Conservation (phyloP, 1,139 yeast genomes). For the Candida sanyaensis region DNA sequence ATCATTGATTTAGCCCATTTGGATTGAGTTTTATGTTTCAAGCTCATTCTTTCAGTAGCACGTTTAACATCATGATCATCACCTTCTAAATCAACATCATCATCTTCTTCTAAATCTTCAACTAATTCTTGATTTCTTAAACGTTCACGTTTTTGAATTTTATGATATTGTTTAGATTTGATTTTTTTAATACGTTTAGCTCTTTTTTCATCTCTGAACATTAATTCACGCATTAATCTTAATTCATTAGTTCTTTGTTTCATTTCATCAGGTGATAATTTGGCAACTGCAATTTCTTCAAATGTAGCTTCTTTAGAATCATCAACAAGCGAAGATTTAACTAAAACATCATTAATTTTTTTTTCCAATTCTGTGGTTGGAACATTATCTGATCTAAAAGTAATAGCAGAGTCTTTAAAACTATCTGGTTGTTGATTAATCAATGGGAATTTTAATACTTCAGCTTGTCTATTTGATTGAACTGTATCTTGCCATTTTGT, state of each 20-base stretch:
- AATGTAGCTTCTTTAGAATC: slow-evolving; percentile 78
- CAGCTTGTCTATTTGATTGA: slow-evolving; percentile 77
- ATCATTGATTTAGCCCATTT: slow-evolving; percentile 93
- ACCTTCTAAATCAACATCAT: slow-evolving; percentile 31
- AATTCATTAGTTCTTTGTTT: slow-evolving; percentile 77
- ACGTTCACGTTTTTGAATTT: slow-evolving; percentile 83
- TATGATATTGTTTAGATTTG: slow-evolving; percentile 87
- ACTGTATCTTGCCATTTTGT: slow-evolving; percentile 88
- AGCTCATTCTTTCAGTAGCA: slow-evolving; percentile 89
- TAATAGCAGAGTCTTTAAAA: slow-evolving; percentile 50
- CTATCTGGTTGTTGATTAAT: slow-evolving; percentile 37
- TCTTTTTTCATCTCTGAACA: slow-evolving; percentile 92
- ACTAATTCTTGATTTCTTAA: slow-evolving; percentile 68
- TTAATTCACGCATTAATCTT: slow-evolving; percentile 88
- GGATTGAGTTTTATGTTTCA: slow-evolving; percentile 84
- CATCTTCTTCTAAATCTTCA: slow-evolving; percentile 53
- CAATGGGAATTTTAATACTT: slow-evolving; percentile 75
- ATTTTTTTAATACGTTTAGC: slow-evolving; percentile 91
- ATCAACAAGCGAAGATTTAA: slow-evolving; percentile 67
- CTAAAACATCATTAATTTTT: slow-evolving; percentile 61
- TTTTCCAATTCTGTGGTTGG: slow-evolving; percentile 67
- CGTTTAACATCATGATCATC: slow-evolving; percentile 73
- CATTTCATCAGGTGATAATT: slow-evolving; percentile 79
- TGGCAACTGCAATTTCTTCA: slow-evolving; percentile 85
- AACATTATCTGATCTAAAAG: slow-evolving; percentile 48